Conservation (phyloP, 192 early-diverging fungal species). For the Phycomyces nitens region DNA sequence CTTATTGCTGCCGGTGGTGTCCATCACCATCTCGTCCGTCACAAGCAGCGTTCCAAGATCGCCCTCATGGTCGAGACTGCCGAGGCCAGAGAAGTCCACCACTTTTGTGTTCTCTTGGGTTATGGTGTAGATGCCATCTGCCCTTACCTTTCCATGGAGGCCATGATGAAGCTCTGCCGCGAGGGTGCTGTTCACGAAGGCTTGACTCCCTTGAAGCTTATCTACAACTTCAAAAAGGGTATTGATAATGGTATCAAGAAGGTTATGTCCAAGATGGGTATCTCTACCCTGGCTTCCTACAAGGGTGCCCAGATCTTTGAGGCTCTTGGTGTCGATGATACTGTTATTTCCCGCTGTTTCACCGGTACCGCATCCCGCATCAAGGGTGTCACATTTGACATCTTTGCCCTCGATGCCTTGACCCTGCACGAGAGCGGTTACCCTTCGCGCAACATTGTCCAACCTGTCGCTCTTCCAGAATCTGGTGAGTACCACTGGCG, state of each 20-base stretch:
- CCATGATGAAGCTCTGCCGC: conserved; percentile 84
- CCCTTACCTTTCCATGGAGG: conserved; percentile 90
- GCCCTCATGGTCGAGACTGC: conserved; percentile 87
- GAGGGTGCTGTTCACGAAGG: conserved; percentile 68
- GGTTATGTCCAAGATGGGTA: conserved; percentile 99
- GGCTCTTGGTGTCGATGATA: conserved; percentile 84
- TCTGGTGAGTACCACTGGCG: conserved; percentile 98
- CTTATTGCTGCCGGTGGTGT: conserved; percentile 88
- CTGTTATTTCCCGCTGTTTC: conserved; percentile 90
- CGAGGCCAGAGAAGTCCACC: conserved; percentile 95
- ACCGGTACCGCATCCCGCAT: conserved; percentile 94
- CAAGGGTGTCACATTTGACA: conserved; percentile 78
- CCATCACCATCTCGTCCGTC: conserved; percentile 88
- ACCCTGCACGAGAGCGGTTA: conserved; percentile 83
- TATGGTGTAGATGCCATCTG: conserved; percentile 95
- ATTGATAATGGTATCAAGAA: conserved; percentile 93
- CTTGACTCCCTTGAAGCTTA: conserved; percentile 62
- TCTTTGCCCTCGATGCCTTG: conserved; percentile 85
- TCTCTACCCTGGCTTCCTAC: conserved; percentile 95
- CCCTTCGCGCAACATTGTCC: conserved; percentile 64
- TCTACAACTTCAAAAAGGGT: conserved; percentile 83
- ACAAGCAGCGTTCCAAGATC: conserved; percentile 84
- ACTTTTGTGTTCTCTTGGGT: conserved; percentile 91
- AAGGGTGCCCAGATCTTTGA: conserved; percentile 99
- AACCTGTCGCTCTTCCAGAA: conserved; percentile 75